Base-by-base conservation (phyloP, 257 asterid genomes). In the Scutellaria baicalensis region DNA sequence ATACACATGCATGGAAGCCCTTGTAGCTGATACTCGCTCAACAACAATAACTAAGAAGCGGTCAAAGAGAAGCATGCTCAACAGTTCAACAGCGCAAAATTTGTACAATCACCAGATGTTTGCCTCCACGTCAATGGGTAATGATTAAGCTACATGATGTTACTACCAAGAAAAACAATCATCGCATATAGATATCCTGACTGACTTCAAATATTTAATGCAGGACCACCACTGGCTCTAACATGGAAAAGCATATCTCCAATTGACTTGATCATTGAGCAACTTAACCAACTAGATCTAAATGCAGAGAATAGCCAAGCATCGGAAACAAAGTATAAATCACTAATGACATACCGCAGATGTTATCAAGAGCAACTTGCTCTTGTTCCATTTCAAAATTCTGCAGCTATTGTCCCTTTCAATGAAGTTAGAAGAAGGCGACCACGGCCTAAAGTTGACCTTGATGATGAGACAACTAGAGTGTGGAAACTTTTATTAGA, bases 401-500 rank as follows among this genome's bases (percentile, higher is more conserved):
- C 77, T 74, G 95, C 96, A 54, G 84, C 84, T 59, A 72, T 91
- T 49, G 83, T 86, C 75, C 90, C 96, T 64, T 85, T 82, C 59
- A 86, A 73, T 58, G 77, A 71, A 59, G 70, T 68, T 12, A 89
- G 68, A 70, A 87, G 83, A 84, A 83, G 85, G 71, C 70, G 65
- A 31, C 83, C 86, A 65, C 85, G 99, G 71, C 86, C 97, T 21
- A 85, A 84, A 84, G 92, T 88, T 48, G 85, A 84, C 73, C 92
- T 88, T 65, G 95, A 88, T 66, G 90, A 80, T 68, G 92, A 88
- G 82, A 84, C 92, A 47, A 76, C 75, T 17, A 80, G 82, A 78
- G 89, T 84, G 66, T 88, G 92, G 92, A 83, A 74, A 79, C 84
- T 84, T 60, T 70, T 88, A 83, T 72, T 84, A 66, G 89, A 82